Evolutionary conservation across 345 rosid genomes (phyloP).

Genomic region (Sonneratia caseolaris): DNA sequence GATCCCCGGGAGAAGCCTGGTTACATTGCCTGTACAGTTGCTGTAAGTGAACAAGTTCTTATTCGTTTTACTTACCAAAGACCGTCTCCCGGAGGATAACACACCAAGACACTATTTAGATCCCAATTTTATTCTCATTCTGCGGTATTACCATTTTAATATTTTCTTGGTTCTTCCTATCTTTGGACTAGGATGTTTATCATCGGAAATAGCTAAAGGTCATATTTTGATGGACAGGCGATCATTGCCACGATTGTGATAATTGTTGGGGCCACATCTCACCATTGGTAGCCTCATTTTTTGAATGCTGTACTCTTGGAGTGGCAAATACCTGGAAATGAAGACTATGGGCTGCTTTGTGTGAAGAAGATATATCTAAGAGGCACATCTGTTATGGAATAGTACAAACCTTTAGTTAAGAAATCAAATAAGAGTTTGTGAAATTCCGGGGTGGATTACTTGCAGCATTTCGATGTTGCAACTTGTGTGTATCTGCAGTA

Average conservation of each 20-base stretch:
- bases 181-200: background rate
- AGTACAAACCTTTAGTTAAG: background rate
- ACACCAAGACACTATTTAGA: too few relatives aligned
- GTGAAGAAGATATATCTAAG: background rate
- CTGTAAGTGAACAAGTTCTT: slow-evolving; percentile 36
- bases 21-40: slow-evolving; percentile 75
- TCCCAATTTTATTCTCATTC: too few relatives aligned
- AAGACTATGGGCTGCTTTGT: background rate
- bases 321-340: background rate
- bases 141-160: too few relatives aligned
- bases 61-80: background rate
- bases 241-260: slow-evolving; percentile 60
- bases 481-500: background rate
- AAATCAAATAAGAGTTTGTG: background rate
- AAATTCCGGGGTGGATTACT: background rate
- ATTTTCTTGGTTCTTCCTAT: too few relatives aligned
- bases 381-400: background rate
- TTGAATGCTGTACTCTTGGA: slow-evolving; percentile 6
- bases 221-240: slow-evolving; percentile 40
- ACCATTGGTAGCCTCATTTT: slow-evolving; percentile 31
- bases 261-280: slow-evolving; percentile 50
- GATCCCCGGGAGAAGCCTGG: slow-evolving; percentile 93
- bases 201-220: background rate
- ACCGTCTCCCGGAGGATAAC: too few relatives aligned
- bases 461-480: background rate